A percentile compares a stretch with the other conserved stretches of the same genome.
These are phyloP conservation scores for Russula virescens DNA, from an alignment of 768 basidiomycete genomes.

Conservation along the genomic window DNA sequence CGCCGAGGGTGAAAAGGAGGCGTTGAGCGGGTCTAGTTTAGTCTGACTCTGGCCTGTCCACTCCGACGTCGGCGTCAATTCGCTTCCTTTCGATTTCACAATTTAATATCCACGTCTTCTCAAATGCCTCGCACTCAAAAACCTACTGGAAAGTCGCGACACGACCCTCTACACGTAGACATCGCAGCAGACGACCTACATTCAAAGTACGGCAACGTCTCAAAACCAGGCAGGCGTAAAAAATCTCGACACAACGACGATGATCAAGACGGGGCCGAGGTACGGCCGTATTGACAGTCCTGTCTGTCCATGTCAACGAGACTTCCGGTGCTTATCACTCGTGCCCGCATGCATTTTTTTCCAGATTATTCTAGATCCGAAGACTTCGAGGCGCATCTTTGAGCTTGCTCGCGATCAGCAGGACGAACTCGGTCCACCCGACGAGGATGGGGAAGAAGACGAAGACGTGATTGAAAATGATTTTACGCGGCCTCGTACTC, in stretches of 20 bases:
- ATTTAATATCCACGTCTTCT: too few relatives aligned
- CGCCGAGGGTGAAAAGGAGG: not conserved
- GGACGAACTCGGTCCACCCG: slow-evolving; percentile 60
- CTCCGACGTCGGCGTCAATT: too few relatives aligned
- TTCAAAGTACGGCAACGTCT: slow-evolving; percentile 72
- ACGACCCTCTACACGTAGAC: slow-evolving; percentile 85
- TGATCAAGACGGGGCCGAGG: slow-evolving; percentile 46
- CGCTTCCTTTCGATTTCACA: too few relatives aligned
- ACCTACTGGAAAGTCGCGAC: slow-evolving; percentile 52
- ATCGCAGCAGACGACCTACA: slow-evolving; percentile 72
- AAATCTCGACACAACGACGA: slow-evolving; percentile 45
- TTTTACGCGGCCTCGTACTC: slow-evolving; percentile 28
- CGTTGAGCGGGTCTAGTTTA: too few relatives aligned
- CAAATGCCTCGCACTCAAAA: slow-evolving; percentile 62
- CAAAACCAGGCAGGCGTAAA: slow-evolving; percentile 69
- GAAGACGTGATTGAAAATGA: slow-evolving; percentile 29
- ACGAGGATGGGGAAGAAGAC: slow-evolving; percentile 31
- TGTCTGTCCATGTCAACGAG: not conserved
- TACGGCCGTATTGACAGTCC: slow-evolving; percentile 6
- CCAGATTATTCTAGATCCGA: slow-evolving; percentile 75
- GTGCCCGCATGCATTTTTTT: not conserved
- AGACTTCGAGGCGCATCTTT: slow-evolving; percentile 81
- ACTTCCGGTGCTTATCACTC: slow-evolving; percentile 1
- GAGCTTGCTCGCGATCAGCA: slow-evolving; percentile 92
- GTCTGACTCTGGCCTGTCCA: too few relatives aligned